These are phyloP conservation scores for Physcomitrellopsis africana DNA, from an alignment of 225 moss, liverwort and hornwort species.

Conservation along the genomic window DNA sequence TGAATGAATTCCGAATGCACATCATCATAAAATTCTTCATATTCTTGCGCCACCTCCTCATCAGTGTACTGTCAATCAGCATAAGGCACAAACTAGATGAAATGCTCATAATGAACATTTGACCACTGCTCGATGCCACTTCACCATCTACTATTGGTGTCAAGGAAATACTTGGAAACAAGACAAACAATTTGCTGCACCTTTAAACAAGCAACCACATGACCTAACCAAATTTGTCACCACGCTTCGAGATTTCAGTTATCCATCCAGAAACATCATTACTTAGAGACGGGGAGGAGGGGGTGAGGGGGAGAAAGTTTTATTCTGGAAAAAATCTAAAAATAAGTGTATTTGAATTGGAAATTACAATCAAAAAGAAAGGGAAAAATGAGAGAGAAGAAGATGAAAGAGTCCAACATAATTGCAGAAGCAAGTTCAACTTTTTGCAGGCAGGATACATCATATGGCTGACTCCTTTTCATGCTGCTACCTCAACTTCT, in stretches of 20 bases:
- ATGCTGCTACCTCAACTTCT: slow-evolving; percentile 60
- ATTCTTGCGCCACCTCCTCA: slow-evolving; percentile 95
- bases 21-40: slow-evolving; percentile 94
- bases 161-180: slow-evolving; percentile 62
- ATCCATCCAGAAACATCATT: slow-evolving; percentile 23
- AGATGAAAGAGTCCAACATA: slow-evolving; percentile 31
- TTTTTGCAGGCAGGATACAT: slow-evolving; percentile 67
- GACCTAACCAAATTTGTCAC: slow-evolving; percentile 8
- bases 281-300: neutral
- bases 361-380: no score
- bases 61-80: slow-evolving; percentile 99
- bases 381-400: neutral
- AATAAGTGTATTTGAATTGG: no score
- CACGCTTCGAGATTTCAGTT: neutral
- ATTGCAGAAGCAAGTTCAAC: slow-evolving; percentile 28
- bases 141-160: slow-evolving; percentile 72
- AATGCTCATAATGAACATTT: slow-evolving; percentile 52
- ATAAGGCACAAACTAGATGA: slow-evolving; percentile 85
- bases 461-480: slow-evolving; percentile 52
- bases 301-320: no score
- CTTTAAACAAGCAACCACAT: slow-evolving; percentile 15
- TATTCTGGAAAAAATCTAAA: no score
- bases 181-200: slow-evolving; percentile 10
- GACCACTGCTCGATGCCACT: slow-evolving; percentile 58
- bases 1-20: slow-evolving; percentile 95